Percentiles rank a stretch among this genome's conserved stretches.
Conservation (phyloP, 2,329 filamentous ascomycete species). For the Hortaea sp. region DNA sequence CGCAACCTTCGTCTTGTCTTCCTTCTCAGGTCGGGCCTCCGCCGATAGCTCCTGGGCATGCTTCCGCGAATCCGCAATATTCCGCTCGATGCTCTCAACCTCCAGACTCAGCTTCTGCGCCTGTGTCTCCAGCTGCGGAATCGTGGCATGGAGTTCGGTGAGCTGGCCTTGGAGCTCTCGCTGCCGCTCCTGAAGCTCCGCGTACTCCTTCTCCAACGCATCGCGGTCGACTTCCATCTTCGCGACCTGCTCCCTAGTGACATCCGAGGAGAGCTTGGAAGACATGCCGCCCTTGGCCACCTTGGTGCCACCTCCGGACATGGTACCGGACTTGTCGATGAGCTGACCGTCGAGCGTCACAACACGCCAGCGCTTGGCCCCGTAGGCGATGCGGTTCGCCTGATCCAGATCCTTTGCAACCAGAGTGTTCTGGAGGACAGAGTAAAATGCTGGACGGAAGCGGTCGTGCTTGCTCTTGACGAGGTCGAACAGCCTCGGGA, state of each 20-base stretch:
- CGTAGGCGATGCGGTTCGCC: constrained; percentile 93
- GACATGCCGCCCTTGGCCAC: constrained; percentile 94
- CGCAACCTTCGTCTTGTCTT: constrained; percentile 64
- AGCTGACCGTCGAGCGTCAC: constrained; percentile 91
- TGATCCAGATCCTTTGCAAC: constrained; percentile 90
- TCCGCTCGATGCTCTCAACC: constrained; percentile 74
- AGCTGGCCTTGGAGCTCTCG: constrained; percentile 66
- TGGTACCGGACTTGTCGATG: constrained; percentile 96
- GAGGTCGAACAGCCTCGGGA: constrained; percentile 85
- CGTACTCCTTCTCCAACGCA: constrained; percentile 68
- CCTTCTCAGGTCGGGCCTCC: constrained; percentile 70
- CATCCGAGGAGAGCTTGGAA: constrained; percentile 81
- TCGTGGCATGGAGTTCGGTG: constrained; percentile 61
- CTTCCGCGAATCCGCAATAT: constrained; percentile 72
- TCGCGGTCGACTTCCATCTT: constrained; percentile 86
- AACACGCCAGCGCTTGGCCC: constrained; percentile 85
- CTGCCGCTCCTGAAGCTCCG: constrained; percentile 75
- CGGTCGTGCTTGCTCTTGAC: constrained; percentile 79
- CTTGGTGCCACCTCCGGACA: constrained; percentile 91
- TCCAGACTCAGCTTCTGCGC: constrained; percentile 88
- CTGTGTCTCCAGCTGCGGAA: constrained; percentile 77
- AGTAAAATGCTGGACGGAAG: constrained; percentile 87
- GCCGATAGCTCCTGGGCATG: constrained; percentile 75
- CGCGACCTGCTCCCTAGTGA: constrained; percentile 75
- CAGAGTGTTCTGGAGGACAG: constrained; percentile 86